Evolutionary conservation across 148 eudicot genomes (phyloP).

Genomic region (Agrostemma githago): DNA sequence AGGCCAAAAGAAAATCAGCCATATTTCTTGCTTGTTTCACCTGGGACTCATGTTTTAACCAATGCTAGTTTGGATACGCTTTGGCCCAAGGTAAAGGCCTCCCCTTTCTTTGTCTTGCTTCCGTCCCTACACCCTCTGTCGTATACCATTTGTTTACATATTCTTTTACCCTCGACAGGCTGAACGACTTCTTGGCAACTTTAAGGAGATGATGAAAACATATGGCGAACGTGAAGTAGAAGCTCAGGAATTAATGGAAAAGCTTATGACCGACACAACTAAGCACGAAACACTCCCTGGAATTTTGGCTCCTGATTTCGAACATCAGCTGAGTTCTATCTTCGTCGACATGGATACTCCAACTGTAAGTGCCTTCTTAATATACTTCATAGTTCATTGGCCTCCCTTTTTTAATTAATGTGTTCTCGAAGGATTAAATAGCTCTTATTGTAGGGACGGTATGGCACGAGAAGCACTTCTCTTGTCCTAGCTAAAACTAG

Average conservation of each 20-base stretch:
- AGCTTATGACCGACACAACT: slow-evolving; percentile 56
- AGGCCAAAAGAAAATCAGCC: slow-evolving; percentile 49
- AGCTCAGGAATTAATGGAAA: slow-evolving; percentile 43
- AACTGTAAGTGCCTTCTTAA: slow-evolving; percentile 28
- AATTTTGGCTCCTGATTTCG: slow-evolving; percentile 41
- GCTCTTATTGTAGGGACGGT: slow-evolving; percentile 44
- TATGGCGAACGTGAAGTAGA: slow-evolving; percentile 33
- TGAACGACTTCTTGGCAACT: slow-evolving; percentile 42
- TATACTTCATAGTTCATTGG: neutral
- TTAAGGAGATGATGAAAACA: slow-evolving; percentile 37
- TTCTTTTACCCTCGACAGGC: slow-evolving; percentile 34
- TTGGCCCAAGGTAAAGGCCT: slow-evolving; percentile 66
- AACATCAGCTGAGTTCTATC: slow-evolving; percentile 63
- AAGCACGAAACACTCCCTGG: slow-evolving; percentile 58
- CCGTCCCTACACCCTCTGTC: neutral
- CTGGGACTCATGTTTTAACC: slow-evolving; percentile 76
- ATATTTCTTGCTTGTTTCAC: slow-evolving; percentile 39
- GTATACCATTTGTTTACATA: too few relatives aligned
- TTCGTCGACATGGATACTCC: slow-evolving; percentile 51
- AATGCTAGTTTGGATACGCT: slow-evolving; percentile 72
- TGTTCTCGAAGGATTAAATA: neutral
- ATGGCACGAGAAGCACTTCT: slow-evolving; percentile 83
- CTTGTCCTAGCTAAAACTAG: slow-evolving; percentile 36
- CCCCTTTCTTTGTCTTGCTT: neutral
- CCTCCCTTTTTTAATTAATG: neutral